A percentile compares a stretch with the other conserved stretches of the same genome.
Conservation (phyloP, 225 moss, liverwort and hornwort species). For the Sphagnum tenellum region DNA sequence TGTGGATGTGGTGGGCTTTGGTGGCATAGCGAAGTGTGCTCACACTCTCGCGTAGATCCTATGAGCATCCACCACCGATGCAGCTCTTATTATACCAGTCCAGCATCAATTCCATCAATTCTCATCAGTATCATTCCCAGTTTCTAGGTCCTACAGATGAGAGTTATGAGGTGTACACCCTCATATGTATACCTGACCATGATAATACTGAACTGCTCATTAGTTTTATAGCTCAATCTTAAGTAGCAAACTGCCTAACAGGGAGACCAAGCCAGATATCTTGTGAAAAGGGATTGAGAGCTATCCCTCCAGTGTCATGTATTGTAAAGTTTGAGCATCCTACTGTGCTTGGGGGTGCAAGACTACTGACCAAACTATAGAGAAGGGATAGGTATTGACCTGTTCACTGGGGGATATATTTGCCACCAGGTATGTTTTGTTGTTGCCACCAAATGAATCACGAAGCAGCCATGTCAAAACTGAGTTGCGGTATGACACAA, state of each 20-base stretch:
- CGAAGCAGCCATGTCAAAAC: constrained; percentile 52
- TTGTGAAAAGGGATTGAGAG: no score
- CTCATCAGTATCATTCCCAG: no score
- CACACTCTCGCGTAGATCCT: constrained; percentile 54
- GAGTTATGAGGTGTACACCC: no score
- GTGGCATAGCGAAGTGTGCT: constrained; percentile 54
- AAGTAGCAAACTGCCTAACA: no score
- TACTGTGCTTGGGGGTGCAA: not conserved
- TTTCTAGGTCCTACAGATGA: no score
- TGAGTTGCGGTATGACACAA: constrained; percentile 44
- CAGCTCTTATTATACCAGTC: not conserved
- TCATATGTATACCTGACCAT: no score
- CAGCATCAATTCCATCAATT: no score
- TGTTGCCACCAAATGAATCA: constrained; percentile 55
- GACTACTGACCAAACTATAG: not conserved
- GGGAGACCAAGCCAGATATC: no score
- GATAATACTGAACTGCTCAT: no score
- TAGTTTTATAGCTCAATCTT: no score
- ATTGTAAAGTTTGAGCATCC: no score
- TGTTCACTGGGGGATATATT: constrained; percentile 52
- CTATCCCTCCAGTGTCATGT: no score
- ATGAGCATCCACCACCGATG: not conserved
- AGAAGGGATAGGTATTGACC: constrained; percentile 5
- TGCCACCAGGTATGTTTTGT: constrained; percentile 51
- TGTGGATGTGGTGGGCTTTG: constrained; percentile 36